Base-by-base conservation (phyloP, 1,139 yeast genomes). In the Meyerozyma smithsonii region DNA sequence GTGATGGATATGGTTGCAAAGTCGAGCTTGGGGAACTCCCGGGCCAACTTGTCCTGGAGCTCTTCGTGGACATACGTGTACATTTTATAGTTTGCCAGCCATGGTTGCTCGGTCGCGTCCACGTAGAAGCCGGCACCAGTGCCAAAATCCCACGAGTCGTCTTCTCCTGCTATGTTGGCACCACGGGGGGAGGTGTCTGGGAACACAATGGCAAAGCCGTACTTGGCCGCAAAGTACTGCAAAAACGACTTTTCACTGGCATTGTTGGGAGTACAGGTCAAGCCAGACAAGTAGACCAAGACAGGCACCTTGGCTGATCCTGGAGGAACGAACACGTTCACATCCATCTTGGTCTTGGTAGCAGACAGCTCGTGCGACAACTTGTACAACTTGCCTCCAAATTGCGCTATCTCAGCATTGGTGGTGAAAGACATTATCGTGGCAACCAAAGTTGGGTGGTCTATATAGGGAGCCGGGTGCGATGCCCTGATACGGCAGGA, bases 131-230 rank as follows among this genome's bases (percentile, higher is more conserved):
- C 96, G 23, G 98, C 98, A 25, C 95, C 96, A 1, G 90, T 73
- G 16, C 98, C 98, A 55, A 92, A 87, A 59, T 89, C 97, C 79
- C 84, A 92, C 16, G 77, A 59, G 32, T 84, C 94, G 55, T 85
- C 86, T 57, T 88, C 95, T 26, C 96, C 95, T 34, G 75, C 81
- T 45, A 83, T 69, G 42, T 72, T 70, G n/a, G 86, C 85, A n/a
- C 95, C 96, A 50, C 97, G 79, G 41, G 98, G 97, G 3, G 97
- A 90, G 3, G 98, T 92, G 61, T 92, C 98, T 14, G 98, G 97
- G 61, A 85, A 90, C 1, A 92, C 87, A 18, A 92, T 64, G 0
- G 95, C 96, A 59, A 92, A 82, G 2, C 95, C 95, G 55, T 79
- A 78, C 55, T 84, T 76, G 48, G 81, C 76, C 8, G 96, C 96